Conservation (phyloP, 192 early-diverging fungal genomes). For the Gigaspora rosea region DNA sequence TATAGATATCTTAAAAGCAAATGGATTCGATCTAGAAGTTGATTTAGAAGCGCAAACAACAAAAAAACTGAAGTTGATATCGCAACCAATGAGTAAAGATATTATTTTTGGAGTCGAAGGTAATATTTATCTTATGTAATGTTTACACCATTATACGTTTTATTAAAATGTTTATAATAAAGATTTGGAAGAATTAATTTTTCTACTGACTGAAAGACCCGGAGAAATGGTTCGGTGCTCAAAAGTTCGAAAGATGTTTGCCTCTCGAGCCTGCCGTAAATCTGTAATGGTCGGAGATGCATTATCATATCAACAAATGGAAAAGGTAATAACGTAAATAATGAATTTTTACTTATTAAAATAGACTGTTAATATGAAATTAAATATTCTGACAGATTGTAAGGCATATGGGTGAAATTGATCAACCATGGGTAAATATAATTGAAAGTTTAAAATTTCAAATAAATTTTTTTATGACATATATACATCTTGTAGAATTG, state of each 20-base stretch:
- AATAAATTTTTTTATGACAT: not conserved
- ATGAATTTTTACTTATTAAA: not conserved
- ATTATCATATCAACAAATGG: slow-evolving; percentile 72
- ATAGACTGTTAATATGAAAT: slow-evolving; percentile 4
- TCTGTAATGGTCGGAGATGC: slow-evolving; percentile 92
- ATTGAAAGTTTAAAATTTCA: not conserved
- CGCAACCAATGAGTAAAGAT: slow-evolving; percentile 75
- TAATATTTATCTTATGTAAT: slow-evolving; percentile 29
- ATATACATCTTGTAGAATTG: slow-evolving; percentile 65
- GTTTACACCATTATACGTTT: not conserved
- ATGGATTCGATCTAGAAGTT: slow-evolving; percentile 80
- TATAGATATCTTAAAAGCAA: slow-evolving; percentile 66
- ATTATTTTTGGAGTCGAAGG: slow-evolving; percentile 71
- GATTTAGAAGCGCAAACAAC: slow-evolving; percentile 61
- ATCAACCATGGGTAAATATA: slow-evolving; percentile 83
- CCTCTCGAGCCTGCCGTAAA: slow-evolving; percentile 87
- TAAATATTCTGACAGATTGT: slow-evolving; percentile 60
- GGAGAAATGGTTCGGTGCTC: slow-evolving; percentile 68
- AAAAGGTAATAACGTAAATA: slow-evolving; percentile 44
- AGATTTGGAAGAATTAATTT: slow-evolving; percentile 78
- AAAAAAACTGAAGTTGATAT: slow-evolving; percentile 62
- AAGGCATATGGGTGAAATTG: slow-evolving; percentile 75
- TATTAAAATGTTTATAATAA: slow-evolving; percentile 2
- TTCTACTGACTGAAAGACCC: slow-evolving; percentile 50
- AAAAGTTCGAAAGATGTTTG: slow-evolving; percentile 73